phyloP scores from a whole-genome alignment of 2,329 filamentous ascomycete genomes.

The Pseudofabraea citricarpa region DNA sequence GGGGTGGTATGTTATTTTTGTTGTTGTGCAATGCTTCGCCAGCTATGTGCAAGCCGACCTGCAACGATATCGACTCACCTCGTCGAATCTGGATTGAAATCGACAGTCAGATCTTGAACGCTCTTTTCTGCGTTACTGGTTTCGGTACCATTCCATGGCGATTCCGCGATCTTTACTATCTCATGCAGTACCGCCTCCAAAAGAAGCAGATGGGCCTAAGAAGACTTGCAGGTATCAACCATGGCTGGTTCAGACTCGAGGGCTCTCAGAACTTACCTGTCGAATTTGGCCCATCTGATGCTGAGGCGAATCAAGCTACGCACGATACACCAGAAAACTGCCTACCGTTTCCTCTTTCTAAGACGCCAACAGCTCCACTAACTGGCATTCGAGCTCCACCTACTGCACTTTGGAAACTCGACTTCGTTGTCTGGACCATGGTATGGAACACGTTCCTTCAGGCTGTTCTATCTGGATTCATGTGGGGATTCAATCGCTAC shows the following conservation, averaged over 20 bases:
- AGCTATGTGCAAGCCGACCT: slow-evolving; percentile 67
- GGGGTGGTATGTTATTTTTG: slow-evolving; percentile 88
- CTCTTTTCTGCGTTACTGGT: slow-evolving; percentile 80
- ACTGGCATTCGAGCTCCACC: slow-evolving; percentile 66
- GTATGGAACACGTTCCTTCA: slow-evolving; percentile 77
- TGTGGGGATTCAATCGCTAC: slow-evolving; percentile 76
- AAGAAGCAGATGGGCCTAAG: slow-evolving; percentile 54
- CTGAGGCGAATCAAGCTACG: slow-evolving; percentile 33
- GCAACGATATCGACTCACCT: slow-evolving; percentile 69
- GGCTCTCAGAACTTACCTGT: slow-evolving; percentile 56
- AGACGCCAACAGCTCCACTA: slow-evolving; percentile 62
- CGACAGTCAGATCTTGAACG: slow-evolving; percentile 78
- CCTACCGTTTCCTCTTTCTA: slow-evolving; percentile 59
- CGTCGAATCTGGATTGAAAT: slow-evolving; percentile 82
- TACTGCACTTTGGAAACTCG: slow-evolving; percentile 69
- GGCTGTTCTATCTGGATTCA: slow-evolving; percentile 66
- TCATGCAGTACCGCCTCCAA: slow-evolving; percentile 57
- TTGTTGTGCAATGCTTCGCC: slow-evolving; percentile 71
- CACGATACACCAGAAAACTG: slow-evolving; percentile 33
- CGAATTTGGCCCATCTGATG: slow-evolving; percentile 47
- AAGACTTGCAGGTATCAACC: slow-evolving; percentile 68
- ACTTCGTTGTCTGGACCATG: slow-evolving; percentile 75
- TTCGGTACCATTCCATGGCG: slow-evolving; percentile 84
- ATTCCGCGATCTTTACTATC: slow-evolving; percentile 72
- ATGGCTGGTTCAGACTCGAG: slow-evolving; percentile 68